Evolutionary conservation across 352 stramenopile genomes (phyloP).

Genomic region (Pilasporangium apinafurcum): DNA sequence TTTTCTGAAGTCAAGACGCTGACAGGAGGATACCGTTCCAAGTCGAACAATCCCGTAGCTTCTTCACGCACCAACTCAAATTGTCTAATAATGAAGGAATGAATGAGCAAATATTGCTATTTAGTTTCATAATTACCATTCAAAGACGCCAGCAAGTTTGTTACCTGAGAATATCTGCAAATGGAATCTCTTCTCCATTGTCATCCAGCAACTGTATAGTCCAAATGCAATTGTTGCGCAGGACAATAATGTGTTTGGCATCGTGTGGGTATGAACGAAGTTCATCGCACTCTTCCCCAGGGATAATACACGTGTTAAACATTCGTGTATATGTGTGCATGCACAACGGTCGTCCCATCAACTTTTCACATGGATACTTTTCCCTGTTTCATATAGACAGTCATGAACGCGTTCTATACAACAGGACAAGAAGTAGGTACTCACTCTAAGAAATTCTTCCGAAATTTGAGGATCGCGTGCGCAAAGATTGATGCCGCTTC

Average conservation of each 20-base stretch:
- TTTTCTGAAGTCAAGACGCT: constrained; percentile 94
- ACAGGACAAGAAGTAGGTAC: constrained; percentile 10
- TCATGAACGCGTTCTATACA: not conserved
- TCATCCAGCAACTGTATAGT: constrained; percentile 75
- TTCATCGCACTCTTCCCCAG: constrained; percentile 83
- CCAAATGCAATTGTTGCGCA: constrained; percentile 90
- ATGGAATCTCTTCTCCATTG: constrained; percentile 55
- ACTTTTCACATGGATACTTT: constrained; percentile 88
- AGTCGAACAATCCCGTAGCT: constrained; percentile 78
- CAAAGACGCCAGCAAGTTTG: not conserved
- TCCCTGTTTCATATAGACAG: no score
- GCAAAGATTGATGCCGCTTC: constrained; percentile 86
- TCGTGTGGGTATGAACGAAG: constrained; percentile 86
- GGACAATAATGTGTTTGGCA: constrained; percentile 91
- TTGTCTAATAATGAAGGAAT: constrained; percentile 24
- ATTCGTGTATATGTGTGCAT: constrained; percentile 93
- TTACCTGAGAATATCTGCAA: constrained; percentile 72
- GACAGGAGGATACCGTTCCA: constrained; percentile 84
- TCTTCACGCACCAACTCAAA: constrained; percentile 84
- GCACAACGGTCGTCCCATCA: constrained; percentile 91
- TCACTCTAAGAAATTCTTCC: constrained; percentile 85
- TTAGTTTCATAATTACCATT: not conserved
- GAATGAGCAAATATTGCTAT: no score
- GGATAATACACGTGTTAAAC: constrained; percentile 97
- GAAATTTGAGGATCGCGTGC: constrained; percentile 88